Evolutionary conservation across 345 rosid genomes (phyloP), one percentile per base, ranked within the genome.

Genomic region (Linum lewisii): DNA sequence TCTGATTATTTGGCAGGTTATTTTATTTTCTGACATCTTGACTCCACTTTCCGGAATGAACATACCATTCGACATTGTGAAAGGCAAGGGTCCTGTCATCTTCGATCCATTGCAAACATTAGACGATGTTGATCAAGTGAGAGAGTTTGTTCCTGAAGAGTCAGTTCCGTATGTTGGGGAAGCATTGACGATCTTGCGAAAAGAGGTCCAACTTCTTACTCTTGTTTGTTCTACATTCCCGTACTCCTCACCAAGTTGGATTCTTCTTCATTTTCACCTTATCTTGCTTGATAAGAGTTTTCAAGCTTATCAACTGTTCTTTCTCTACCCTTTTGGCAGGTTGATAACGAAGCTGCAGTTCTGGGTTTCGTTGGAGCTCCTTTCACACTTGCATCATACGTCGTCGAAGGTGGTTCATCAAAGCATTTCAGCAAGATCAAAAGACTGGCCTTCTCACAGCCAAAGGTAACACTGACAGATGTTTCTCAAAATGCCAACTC

Each of bases 1-100:
- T 70, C 56, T 15, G 61, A 60, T 61, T 9, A 63, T 66, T 18
- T 67, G 55, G 58, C 79, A 91, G 98, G 98, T 93, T 58, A 93
- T 93, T 69, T 79, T 93, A 62, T 93, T 93, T 81, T 89, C 99
- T 0, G 99, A 89, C 78, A 93, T 93, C 73, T 85, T 93, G 56
- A 93, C 99, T 57, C 95, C 99, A 56, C 91, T 93, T 69, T 76
- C 99, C 53, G 97, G 99, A 72, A 93, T 93, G 99, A 93, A 93
- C 76, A 85, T 93, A 78, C 99, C 97, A 58, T 93, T 93, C 52
- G 97, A 93, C 72, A 90, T 93, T 75, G 83, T 87, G 65, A 87
- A 90, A 78, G 97, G 97, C 7, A 93, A 87, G 76, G 97, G 99
- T 73, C 99, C 90, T 24, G 73, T 90, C 57, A 90, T 93, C 69